phyloP scores from a whole-genome alignment of 345 rosid genomes.

The Chamaenerion angustifolium region DNA sequence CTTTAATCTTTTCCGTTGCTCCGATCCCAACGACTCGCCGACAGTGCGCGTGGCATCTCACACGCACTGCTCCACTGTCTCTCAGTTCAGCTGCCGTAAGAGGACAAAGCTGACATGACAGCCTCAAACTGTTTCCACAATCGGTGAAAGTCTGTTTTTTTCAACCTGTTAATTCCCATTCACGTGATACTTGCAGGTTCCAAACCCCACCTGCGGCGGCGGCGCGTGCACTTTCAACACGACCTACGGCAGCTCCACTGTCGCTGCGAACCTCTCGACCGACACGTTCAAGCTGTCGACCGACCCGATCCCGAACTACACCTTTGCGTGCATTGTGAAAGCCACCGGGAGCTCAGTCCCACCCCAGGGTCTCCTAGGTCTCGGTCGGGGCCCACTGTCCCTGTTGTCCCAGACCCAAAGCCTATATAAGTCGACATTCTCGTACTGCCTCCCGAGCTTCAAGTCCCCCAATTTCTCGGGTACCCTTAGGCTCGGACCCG shows the following conservation, averaged over 20 bases:
- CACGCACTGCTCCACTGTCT: background rate
- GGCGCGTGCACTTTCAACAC: slow-evolving; percentile 61
- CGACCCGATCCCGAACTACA: slow-evolving; percentile 54
- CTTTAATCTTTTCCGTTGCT: background rate
- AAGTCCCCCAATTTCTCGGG: slow-evolving; percentile 71
- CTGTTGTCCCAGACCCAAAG: slow-evolving; percentile 63
- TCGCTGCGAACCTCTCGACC: slow-evolving; percentile 55
- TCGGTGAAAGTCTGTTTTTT: too few relatives aligned
- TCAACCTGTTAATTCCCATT: too few relatives aligned
- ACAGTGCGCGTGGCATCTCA: background rate
- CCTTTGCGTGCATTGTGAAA: slow-evolving; percentile 71
- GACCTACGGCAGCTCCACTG: slow-evolving; percentile 64
- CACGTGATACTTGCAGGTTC: slow-evolving; percentile 31
- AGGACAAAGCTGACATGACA: background rate
- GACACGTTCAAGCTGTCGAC: slow-evolving; percentile 50
- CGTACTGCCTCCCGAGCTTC: slow-evolving; percentile 85
- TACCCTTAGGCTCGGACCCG: slow-evolving; percentile 72
- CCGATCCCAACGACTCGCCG: background rate
- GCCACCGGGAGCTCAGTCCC: slow-evolving; percentile 64
- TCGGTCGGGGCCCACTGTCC: slow-evolving; percentile 85
- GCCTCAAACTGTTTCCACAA: too few relatives aligned
- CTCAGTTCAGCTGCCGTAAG: background rate
- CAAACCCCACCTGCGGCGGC: slow-evolving; percentile 53
- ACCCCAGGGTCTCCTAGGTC: slow-evolving; percentile 76
- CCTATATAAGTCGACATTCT: slow-evolving; percentile 68